phyloP scores from a whole-genome alignment of 495 filamentous ascomycete genomes.

The Darksidea phi region DNA sequence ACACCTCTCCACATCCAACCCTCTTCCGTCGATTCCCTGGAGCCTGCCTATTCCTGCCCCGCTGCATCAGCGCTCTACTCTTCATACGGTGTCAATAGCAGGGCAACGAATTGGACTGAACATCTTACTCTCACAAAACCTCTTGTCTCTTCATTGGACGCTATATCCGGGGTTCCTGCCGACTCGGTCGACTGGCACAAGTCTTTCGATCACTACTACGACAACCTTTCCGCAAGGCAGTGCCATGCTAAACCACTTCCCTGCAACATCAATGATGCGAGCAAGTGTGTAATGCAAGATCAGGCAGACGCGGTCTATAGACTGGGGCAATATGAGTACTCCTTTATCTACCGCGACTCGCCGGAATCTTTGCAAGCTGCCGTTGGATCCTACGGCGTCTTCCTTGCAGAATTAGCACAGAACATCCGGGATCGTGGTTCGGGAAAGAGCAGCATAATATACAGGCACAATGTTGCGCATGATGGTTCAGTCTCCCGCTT shows the following conservation, averaged over 20 bases:
- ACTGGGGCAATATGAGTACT: conserved; percentile 69
- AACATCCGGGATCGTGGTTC: conserved; percentile 53
- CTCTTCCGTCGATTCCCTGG: conserved; percentile 59
- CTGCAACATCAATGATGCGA: conserved; percentile 52
- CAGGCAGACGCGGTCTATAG: conserved; percentile 63
- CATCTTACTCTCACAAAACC: conserved; percentile 56
- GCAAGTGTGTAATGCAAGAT: conserved; percentile 55
- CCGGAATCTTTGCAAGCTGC: conserved; percentile 55
- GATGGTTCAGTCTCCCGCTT: conserved; percentile 63
- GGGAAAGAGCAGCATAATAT: conserved; percentile 47
- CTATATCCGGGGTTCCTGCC: conserved; percentile 57
- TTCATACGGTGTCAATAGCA: conserved; percentile 49
- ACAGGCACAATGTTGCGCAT: conserved; percentile 68
- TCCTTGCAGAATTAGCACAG: conserved; percentile 60
- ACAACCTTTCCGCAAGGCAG: conserved; percentile 67
- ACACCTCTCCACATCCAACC: conserved; percentile 53
- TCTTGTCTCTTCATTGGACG: conserved; percentile 56
- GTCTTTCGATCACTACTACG: conserved; percentile 70
- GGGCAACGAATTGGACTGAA: conserved; percentile 50
- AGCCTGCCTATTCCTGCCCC: conserved; percentile 61
- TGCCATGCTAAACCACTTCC: conserved; percentile 65
- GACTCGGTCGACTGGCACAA: conserved; percentile 58
- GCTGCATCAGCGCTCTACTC: conserved; percentile 48
- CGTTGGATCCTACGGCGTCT: conserved; percentile 58
- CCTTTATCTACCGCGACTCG: conserved; percentile 63